Percentiles rank a stretch among this genome's conserved stretches.
phyloP scores from a whole-genome alignment of 768 basidiomycete genomes.

The Boletus patriciae region DNA sequence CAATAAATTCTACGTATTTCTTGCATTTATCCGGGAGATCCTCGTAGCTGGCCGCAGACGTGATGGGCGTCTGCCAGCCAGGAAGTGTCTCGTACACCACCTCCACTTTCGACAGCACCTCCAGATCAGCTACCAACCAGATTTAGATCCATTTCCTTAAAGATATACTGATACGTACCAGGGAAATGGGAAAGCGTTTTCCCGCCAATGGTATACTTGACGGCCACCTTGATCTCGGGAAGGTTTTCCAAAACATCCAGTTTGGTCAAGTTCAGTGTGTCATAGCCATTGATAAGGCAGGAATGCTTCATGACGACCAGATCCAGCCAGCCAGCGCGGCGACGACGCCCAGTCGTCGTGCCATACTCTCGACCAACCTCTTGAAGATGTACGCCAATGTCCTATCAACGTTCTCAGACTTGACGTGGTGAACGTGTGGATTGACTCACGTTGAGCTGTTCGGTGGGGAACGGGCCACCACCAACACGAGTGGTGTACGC shows the following conservation, averaged over 20 bases:
- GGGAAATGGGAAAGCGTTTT: conserved; percentile 84
- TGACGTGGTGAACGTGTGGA: background rate
- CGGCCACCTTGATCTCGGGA: conserved; percentile 82
- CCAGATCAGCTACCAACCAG: conserved; percentile 69
- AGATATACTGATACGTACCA: conserved; percentile 46
- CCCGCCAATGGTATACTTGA: conserved; percentile 76
- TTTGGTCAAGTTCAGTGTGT: conserved; percentile 91
- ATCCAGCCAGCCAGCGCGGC: conserved; percentile 98
- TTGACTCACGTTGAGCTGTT: conserved; percentile 78
- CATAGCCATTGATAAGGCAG: conserved; percentile 93
- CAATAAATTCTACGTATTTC: conserved; percentile 86
- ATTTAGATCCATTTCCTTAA: background rate
- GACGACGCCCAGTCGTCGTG: conserved; percentile 85
- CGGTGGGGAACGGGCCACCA: conserved; percentile 97
- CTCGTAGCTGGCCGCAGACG: conserved; percentile 58
- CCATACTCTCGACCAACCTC: conserved; percentile 93
- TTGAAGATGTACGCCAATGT: conserved; percentile 83
- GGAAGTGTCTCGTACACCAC: conserved; percentile 88
- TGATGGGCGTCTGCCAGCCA: conserved; percentile 87
- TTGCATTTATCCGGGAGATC: conserved; percentile 82
- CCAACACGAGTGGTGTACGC: conserved; percentile 98
- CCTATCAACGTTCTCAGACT: conserved; percentile 42
- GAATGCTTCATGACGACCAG: conserved; percentile 94
- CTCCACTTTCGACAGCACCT: conserved; percentile 70
- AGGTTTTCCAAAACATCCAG: conserved; percentile 89